phyloP scores from a whole-genome alignment of 345 rosid genomes.

The Boechera stricta region DNA sequence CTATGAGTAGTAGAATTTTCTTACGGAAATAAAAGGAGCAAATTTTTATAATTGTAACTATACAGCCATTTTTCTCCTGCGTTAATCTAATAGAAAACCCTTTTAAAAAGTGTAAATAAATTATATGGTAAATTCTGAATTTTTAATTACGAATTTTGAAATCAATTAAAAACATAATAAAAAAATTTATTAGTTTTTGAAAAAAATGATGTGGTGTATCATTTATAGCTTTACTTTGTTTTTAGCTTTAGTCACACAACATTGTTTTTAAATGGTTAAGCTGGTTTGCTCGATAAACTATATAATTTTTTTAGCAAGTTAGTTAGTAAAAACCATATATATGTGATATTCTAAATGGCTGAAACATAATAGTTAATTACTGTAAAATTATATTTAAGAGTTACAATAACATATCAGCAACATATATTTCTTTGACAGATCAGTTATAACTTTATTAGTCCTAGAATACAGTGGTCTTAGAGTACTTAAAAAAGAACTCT shows the following conservation, averaged over 20 bases:
- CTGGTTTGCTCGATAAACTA: not conserved
- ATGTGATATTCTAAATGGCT: not conserved
- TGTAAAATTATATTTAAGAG: not conserved
- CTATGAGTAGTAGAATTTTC: too few species aligned
- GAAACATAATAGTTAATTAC: not conserved
- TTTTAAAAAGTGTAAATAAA: too few species aligned
- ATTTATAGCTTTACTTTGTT: not conserved
- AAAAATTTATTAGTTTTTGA: not conserved
- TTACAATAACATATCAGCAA: conserved; percentile 3
- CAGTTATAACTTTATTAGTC: not conserved
- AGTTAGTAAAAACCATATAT: not conserved
- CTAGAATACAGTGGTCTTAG: conserved; percentile 47
- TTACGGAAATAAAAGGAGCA: too few species aligned
- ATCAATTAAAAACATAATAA: too few species aligned
- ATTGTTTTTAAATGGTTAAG: not conserved
- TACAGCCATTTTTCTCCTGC: too few species aligned
- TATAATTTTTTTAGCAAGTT: not conserved
- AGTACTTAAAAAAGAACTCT: conserved; percentile 63
- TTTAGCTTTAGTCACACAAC: not conserved
- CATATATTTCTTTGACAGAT: conserved; percentile 10
- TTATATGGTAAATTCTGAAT: too few species aligned
- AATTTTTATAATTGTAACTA: too few species aligned
- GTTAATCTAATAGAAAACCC: too few species aligned
- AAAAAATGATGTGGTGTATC: not conserved
- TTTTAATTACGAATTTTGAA: too few species aligned